phyloP scores from a whole-genome alignment of 345 rosid genomes.

The Tarenaya hassleriana region DNA sequence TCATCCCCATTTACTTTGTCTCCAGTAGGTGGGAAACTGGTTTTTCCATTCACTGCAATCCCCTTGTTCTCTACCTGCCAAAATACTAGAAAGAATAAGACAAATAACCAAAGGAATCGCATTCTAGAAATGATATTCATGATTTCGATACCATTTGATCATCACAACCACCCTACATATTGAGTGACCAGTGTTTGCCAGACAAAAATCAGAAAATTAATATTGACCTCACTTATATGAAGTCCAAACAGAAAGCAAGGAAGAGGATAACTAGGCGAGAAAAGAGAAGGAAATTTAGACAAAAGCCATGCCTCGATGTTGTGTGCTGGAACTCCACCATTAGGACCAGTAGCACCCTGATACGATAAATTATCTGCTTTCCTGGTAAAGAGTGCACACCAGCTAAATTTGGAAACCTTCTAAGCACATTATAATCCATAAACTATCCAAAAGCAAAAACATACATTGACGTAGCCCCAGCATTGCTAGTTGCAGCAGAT shows the following conservation, averaged over 20 bases:
- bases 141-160: no score
- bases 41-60: constrained; percentile 42
- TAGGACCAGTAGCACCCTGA: constrained; percentile 35
- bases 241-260: no score
- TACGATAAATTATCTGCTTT: constrained; percentile 34
- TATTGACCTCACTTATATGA: constrained; percentile 6
- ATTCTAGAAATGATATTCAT: constrained; percentile 4
- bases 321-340: constrained; percentile 44
- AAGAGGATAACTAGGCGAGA: constrained; percentile 3
- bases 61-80: constrained; percentile 65
- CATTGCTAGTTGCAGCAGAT: constrained; percentile 32
- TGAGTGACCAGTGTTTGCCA: constrained; percentile 9
- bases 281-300: neutral
- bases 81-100: constrained; percentile 8
- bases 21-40: constrained; percentile 43
- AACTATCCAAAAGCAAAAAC: constrained; percentile 11
- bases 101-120: constrained; percentile 5
- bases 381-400: constrained; percentile 29
- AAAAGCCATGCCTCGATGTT: constrained; percentile 53
- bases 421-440: constrained; percentile 10
- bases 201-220: neutral
- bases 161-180: no score
- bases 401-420: constrained; percentile 3
- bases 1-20: constrained; percentile 73
- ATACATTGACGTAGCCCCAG: constrained; percentile 48